Evolutionary conservation across 176 grass and related monocot genomes (phyloP), one percentile per base, ranked within the genome.

Genomic region (Ensete glaucum): DNA sequence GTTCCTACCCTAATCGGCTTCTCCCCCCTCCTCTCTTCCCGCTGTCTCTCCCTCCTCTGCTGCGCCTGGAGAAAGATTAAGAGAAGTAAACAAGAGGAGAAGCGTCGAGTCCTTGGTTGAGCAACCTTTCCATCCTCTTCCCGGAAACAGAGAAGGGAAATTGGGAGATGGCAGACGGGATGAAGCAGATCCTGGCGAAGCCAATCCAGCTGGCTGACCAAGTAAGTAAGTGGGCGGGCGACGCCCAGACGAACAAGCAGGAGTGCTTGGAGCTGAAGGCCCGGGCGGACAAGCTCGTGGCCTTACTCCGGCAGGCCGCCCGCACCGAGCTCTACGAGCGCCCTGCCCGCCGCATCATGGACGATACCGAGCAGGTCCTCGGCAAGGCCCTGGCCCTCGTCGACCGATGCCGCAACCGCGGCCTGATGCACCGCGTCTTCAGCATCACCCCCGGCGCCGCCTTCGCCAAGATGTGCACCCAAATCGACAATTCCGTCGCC

Each of bases 261-360:
- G 70, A 72, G 50, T 72, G 49, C 70, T 20, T 72, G 20, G 70
- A 72, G n/a, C 20, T 72, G 11, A 72, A 72, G 70, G 70, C 15
- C 50, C 49, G 21, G 9, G 51, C 50, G 1, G 70, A 72, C 4
- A 72, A 52, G 3, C 70, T 72, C 11, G 70, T 50, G 16, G 70
- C n/a, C 20, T 17, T 72, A 48, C 70, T 72, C 11, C 70, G 70
- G 17, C 70, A 72, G 70, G 70, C 70, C 20, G 70, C 70, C 50
- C 70, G 70, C 8, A 53, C 21, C 11, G 70, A 72, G 20, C 70
- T 72, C 70, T 72, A 72, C 50, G 70, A 72, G 70, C 70, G 70
- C 3, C 70, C 70, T 1, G 70, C 70, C 9, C 12, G 51, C 50
- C 70, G 70, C 25, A 75, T 75, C 54, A 75, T 59, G 19, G 2